Evolutionary conservation across 352 stramenopile genomes (phyloP), one percentile per base, ranked within the genome.

Genomic region (Thraustochytrium sp.): DNA sequence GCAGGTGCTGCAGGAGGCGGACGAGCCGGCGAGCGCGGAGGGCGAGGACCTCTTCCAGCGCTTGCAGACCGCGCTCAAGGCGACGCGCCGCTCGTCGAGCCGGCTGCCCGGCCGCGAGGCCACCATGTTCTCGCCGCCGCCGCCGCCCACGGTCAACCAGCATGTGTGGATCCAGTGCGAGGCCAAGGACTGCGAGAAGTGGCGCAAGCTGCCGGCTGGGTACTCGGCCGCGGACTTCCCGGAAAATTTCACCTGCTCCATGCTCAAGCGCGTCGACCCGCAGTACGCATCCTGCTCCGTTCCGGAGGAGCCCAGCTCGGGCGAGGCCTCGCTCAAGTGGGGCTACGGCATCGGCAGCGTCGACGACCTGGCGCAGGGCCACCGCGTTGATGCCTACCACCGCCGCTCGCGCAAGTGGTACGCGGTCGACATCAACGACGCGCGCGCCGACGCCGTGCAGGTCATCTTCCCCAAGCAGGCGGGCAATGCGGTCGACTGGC

Each of bases 161-260:
- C 34, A 51, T 4, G 40, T 53, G 11, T 80, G 68, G 68, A 51
- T 80, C 23, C 68, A 34, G 49, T 80, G 68, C 51, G 68, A 80
- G 18, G 34, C 3, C 37, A 44, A 44, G 40, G 59, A 72, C 13
- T 80, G 68, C 51, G 44, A 80, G 21, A 80, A 80, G 49, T 80
- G 68, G 68, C 68, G 68, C 46, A 80, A 80, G 68, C 68, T 80
- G 5, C 68, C 68, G 11, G 34, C 68, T 72, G 68, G 68, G 26
- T 63, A 64, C 26, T 21, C 68, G 3, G 68, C 31, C 13, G n/a
- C 46, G 21, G 68, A 61, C 48, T 64, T 80, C 31, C 31, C 48
- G n/a, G 68, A 80, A 34, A 46, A 46, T 5, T 80, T 80, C 9
- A 55, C 18, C 29, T 80, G 68, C 44, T 46, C 31, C 21, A 46